Conservation (phyloP, 108 stramenopile species). For the Nitzschia sp. region DNA sequence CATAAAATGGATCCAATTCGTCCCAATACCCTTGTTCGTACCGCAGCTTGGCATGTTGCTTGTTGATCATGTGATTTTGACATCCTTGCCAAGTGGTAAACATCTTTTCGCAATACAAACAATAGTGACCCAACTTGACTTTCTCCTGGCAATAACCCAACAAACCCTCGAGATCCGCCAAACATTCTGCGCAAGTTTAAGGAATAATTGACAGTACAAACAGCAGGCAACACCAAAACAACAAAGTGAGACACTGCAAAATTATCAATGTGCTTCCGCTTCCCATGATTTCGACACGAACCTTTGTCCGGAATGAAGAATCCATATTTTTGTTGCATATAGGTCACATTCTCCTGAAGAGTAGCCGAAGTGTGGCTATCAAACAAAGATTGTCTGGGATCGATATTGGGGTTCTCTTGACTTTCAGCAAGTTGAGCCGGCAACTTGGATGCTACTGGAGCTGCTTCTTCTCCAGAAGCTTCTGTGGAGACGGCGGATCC, state of each 20-base stretch:
- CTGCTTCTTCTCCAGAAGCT: not conserved
- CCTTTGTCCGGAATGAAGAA: constrained; percentile 90
- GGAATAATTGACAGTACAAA: not conserved
- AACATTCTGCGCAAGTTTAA: constrained; percentile 52
- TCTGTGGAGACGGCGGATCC: no score
- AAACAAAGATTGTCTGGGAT: constrained; percentile 85
- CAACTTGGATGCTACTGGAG: constrained; percentile 6
- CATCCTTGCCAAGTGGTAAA: constrained; percentile 73
- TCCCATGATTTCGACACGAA: not conserved
- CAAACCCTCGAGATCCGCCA: constrained; percentile 78
- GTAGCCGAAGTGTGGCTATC: constrained; percentile 61
- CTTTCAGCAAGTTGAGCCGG: constrained; percentile 33
- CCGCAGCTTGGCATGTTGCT: constrained; percentile 82
- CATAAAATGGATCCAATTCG: constrained; percentile 95
- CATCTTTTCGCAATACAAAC: constrained; percentile 89
- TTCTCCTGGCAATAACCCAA: constrained; percentile 93
- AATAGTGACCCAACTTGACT: constrained; percentile 88
- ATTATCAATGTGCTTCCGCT: not conserved
- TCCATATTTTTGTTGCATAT: constrained; percentile 75
- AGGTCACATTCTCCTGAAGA: constrained; percentile 61
- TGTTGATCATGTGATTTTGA: constrained; percentile 82
- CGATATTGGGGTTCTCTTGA: constrained; percentile 74
- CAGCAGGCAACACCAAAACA: constrained; percentile 7
- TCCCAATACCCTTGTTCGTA: constrained; percentile 93
- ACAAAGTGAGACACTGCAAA: not conserved